Conservation (phyloP, 176 grass and related monocot genomes). For the Canna indica region DNA sequence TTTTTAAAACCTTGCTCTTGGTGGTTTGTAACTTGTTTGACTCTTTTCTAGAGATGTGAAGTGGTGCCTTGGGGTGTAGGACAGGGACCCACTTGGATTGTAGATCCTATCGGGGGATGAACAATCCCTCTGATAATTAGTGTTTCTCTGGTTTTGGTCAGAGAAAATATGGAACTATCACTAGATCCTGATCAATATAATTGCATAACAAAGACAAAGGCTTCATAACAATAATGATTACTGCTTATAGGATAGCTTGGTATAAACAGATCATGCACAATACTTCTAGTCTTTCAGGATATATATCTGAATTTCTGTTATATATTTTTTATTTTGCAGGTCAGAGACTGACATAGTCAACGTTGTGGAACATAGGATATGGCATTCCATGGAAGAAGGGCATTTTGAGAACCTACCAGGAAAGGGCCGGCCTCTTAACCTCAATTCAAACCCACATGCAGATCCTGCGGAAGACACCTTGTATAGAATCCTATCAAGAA, state of each 20-base stretch:
- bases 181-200: not conserved
- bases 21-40: too few relatives aligned
- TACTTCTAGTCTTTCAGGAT: not conserved
- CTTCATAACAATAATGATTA: not conserved
- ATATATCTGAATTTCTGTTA: not conserved
- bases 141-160: not conserved
- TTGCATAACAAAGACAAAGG: not conserved
- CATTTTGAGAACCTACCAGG: constrained; percentile 84
- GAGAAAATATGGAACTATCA: not conserved
- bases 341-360: constrained; percentile 79
- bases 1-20: too few relatives aligned
- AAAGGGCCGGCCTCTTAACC: constrained; percentile 75
- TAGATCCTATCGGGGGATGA: too few relatives aligned
- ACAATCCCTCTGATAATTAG: not conserved
- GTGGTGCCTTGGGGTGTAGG: too few relatives aligned
- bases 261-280: not conserved
- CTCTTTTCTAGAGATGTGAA: too few relatives aligned
- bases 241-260: not conserved
- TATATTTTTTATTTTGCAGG: constrained; percentile 26
- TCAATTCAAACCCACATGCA: constrained; percentile 49
- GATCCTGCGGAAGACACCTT: constrained; percentile 88
- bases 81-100: too few relatives aligned
- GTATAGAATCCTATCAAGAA: constrained; percentile 66
- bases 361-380: constrained; percentile 93
- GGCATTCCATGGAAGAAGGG: constrained; percentile 91